phyloP scores from a whole-genome alignment of 208 protist species.

The Wallacemonas sp. region DNA sequence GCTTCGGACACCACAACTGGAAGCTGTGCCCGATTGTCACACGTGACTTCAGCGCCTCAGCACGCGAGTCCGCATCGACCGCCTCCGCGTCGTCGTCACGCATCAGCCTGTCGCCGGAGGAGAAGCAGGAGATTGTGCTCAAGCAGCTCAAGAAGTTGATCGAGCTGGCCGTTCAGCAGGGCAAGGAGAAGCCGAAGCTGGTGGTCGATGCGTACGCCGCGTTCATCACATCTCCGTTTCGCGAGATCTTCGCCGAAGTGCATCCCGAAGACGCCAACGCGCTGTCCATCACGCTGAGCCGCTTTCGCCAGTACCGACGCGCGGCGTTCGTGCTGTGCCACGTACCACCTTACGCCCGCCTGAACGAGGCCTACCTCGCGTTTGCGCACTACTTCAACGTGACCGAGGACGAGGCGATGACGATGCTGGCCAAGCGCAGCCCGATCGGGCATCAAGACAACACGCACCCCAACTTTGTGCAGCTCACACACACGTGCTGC shows the following conservation, averaged over 20 bases:
- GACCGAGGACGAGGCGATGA: constrained; percentile 56
- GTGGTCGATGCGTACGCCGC: constrained; percentile 77
- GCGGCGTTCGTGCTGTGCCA: constrained; percentile 87
- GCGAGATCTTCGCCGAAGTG: constrained; percentile 66
- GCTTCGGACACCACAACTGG: constrained; percentile 79
- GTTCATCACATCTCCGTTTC: constrained; percentile 79
- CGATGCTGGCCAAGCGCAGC: constrained; percentile 49
- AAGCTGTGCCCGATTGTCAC: constrained; percentile 80
- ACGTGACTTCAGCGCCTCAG: constrained; percentile 57
- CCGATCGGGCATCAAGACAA: constrained; percentile 24
- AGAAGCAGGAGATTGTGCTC: constrained; percentile 72
- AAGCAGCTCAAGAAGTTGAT: constrained; percentile 49
- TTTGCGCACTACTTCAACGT: constrained; percentile 74
- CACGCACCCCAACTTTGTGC: constrained; percentile 78
- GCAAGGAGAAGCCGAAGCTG: constrained; percentile 24
- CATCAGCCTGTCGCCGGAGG: constrained; percentile 69
- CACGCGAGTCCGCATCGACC: background rate
- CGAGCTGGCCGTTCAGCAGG: constrained; percentile 29
- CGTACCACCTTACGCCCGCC: constrained; percentile 56
- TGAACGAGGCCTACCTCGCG: constrained; percentile 55
- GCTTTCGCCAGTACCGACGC: constrained; percentile 67
- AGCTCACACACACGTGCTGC: constrained; percentile 86
- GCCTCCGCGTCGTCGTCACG: constrained; percentile 9
- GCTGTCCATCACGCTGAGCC: constrained; percentile 66
- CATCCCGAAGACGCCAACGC: constrained; percentile 54